phyloP scores from a whole-genome alignment of 495 filamentous ascomycete genomes.

The Daldinia grandis region DNA sequence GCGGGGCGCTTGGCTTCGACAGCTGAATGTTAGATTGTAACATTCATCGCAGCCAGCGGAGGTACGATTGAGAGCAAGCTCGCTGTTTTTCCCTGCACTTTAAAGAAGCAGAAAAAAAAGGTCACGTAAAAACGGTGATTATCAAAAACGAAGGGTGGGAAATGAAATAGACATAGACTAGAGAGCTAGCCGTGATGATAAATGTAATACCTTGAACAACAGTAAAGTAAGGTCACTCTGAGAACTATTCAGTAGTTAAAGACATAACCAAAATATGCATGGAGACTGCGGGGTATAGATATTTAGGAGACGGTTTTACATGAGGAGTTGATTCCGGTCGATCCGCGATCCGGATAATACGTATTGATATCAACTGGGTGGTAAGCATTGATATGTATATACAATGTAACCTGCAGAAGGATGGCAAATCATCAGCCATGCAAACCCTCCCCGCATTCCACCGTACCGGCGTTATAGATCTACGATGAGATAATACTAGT shows the following conservation, averaged over 20 bases:
- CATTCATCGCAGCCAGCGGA: neutral
- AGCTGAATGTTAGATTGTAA: neutral
- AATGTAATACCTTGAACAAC: constrained; percentile 12
- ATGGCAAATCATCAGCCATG: neutral
- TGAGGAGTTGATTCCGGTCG: constrained; percentile 10
- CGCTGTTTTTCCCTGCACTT: neutral
- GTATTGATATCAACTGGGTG: neutral
- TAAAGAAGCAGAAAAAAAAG: neutral
- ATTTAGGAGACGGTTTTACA: neutral
- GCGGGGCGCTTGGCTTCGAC: neutral
- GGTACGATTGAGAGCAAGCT: neutral
- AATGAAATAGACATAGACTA: constrained; percentile 32
- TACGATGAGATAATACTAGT: neutral
- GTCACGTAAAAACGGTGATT: constrained; percentile 1
- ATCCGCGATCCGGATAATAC: constrained; percentile 13
- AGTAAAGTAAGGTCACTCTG: neutral
- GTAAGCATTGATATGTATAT: too few relatives aligned
- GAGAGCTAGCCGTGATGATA: constrained; percentile 17
- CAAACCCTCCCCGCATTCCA: neutral
- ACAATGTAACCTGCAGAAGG: neutral
- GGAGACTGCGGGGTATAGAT: neutral
- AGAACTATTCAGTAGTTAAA: neutral
- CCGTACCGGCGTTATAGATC: neutral
- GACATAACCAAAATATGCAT: neutral
- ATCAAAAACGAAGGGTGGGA: constrained; percentile 10